phyloP scores from a whole-genome alignment of 1,284 basidiomycete species.

The Grifola frondosa region DNA sequence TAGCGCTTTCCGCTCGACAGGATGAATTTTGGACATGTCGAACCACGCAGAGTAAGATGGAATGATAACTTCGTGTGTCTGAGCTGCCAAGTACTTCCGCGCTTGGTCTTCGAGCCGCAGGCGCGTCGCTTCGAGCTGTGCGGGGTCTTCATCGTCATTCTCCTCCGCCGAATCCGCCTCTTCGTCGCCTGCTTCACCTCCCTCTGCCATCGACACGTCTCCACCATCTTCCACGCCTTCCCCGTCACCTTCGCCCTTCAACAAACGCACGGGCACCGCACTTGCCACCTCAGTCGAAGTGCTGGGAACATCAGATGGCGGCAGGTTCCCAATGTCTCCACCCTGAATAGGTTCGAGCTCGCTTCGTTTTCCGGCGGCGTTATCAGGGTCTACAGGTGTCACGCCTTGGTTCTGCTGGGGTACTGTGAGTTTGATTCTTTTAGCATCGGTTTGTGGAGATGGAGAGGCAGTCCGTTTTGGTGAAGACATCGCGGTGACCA shows the following conservation, averaged over 20 bases:
- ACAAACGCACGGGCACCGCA: slow-evolving; percentile 48
- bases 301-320: slow-evolving; percentile 46
- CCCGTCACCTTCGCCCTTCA: slow-evolving; percentile 62
- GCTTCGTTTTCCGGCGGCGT: slow-evolving; percentile 70
- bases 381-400: slow-evolving; percentile 69
- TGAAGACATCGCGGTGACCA: slow-evolving; percentile 43
- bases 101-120: slow-evolving; percentile 82
- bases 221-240: slow-evolving; percentile 64
- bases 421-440: slow-evolving; percentile 65
- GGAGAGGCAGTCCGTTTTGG: slow-evolving; percentile 74
- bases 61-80: slow-evolving; percentile 96
- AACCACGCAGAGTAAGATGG: slow-evolving; percentile 99
- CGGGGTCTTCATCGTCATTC: slow-evolving; percentile 77
- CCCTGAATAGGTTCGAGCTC: slow-evolving; percentile 74
- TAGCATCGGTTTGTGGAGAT: slow-evolving; percentile 55
- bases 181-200: slow-evolving; percentile 65
- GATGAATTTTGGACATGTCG: slow-evolving; percentile 90
- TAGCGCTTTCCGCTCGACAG: slow-evolving; percentile 88
- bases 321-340: slow-evolving; percentile 71
- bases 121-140: slow-evolving; percentile 77
- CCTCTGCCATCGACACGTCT: slow-evolving; percentile 75
- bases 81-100: slow-evolving; percentile 91
- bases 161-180: slow-evolving; percentile 71
- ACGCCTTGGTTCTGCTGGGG: slow-evolving; percentile 62
- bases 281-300: slow-evolving; percentile 43